These are phyloP conservation scores for Suillus weaverae DNA, from an alignment of 768 basidiomycete species.

Conservation along the genomic window DNA sequence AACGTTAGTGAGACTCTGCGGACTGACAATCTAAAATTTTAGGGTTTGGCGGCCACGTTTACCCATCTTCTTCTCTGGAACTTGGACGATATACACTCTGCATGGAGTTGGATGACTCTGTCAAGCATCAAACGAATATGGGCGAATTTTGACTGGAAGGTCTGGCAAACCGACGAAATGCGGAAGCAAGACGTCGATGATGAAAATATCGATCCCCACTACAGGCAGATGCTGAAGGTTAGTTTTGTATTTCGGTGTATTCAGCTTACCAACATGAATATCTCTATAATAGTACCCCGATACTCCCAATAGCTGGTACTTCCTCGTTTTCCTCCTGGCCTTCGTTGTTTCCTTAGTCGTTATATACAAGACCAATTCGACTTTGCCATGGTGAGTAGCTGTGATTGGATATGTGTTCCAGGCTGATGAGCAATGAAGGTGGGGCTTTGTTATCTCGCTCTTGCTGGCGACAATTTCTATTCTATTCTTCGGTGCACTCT, in stretches of 20 bases:
- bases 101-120: conserved; percentile 44
- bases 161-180: conserved; percentile 45
- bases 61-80: conserved; percentile 51
- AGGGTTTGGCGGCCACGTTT: conserved; percentile 47
- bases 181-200: conserved; percentile 30
- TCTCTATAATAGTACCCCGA: conserved; percentile 19
- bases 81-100: conserved; percentile 37
- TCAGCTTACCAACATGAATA: not conserved
- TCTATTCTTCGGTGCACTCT: conserved; percentile 46
- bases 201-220: conserved; percentile 45
- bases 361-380: conserved; percentile 41
- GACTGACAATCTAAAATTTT: not conserved
- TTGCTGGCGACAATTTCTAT: conserved; percentile 45
- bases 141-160: conserved; percentile 40
- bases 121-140: conserved; percentile 33
- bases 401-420: not conserved
- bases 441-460: conserved; percentile 48
- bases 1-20: not conserved
- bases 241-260: conserved; percentile 1
- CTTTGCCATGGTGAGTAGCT: conserved; percentile 43
- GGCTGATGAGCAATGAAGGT: conserved; percentile 30
- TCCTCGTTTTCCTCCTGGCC: conserved; percentile 12
- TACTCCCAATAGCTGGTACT: conserved; percentile 26
- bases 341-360: conserved; percentile 11
- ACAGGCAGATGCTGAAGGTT: conserved; percentile 52